A percentile compares a stretch with the other conserved stretches of the same genome.
phyloP scores from a whole-genome alignment of 148 eudicot genomes.

The Vaccinium corymbosum region DNA sequence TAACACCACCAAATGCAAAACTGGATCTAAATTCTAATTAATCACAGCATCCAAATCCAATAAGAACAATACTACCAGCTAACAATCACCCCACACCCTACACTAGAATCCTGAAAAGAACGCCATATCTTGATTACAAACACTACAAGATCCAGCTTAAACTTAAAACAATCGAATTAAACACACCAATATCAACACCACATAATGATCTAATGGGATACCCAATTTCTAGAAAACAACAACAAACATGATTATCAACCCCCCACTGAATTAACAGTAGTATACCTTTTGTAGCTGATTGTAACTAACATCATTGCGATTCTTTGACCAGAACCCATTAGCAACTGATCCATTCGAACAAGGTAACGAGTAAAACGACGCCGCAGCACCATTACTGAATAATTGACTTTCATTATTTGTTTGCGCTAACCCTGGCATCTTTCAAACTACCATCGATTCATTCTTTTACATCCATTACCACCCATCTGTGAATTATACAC shows the following conservation, averaged over 20 bases:
- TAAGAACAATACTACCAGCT: background rate
- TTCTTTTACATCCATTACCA: slow-evolving; percentile 22
- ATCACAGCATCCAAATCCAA: slow-evolving; percentile 17
- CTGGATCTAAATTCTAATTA: slow-evolving; percentile 25
- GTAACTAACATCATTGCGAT: slow-evolving; percentile 62
- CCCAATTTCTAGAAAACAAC: background rate
- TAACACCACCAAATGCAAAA: background rate
- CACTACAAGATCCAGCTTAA: slow-evolving; percentile 18
- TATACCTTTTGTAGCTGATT: slow-evolving; percentile 64
- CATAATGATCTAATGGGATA: background rate
- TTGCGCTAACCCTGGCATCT: slow-evolving; percentile 77
- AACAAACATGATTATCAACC: background rate
- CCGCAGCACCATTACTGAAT: slow-evolving; percentile 33
- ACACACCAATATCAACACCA: slow-evolving; percentile 1
- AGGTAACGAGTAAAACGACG: slow-evolving; percentile 38
- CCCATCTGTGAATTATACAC: slow-evolving; percentile 11
- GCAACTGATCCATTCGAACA: slow-evolving; percentile 56
- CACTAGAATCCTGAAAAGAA: slow-evolving; percentile 22
- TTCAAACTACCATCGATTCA: slow-evolving; percentile 26
- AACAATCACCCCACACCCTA: background rate
- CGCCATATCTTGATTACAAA: background rate
- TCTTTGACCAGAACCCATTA: slow-evolving; percentile 82
- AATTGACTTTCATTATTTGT: slow-evolving; percentile 47
- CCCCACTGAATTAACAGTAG: background rate
- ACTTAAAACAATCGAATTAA: background rate